Conservation (phyloP, 257 asterid species). For the Orobanche coerulescens region DNA sequence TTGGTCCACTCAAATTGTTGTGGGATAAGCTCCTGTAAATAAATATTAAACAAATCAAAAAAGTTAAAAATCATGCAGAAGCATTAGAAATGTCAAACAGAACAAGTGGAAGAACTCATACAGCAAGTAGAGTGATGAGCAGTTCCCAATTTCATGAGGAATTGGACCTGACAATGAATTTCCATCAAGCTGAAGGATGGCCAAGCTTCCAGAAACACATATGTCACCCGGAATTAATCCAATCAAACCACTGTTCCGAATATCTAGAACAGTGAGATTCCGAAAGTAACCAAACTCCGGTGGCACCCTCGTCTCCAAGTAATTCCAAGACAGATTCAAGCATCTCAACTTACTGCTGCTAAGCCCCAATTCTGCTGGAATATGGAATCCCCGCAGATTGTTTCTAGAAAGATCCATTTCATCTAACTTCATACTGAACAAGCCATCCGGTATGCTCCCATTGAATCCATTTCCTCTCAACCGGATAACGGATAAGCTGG, state of each 20-base stretch:
- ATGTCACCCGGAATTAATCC: constrained; percentile 75
- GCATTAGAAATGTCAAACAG: neutral
- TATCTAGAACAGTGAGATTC: constrained; percentile 69
- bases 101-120: constrained; percentile 35
- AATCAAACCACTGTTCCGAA: constrained; percentile 42
- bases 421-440: constrained; percentile 57
- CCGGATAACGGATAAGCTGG: constrained; percentile 39
- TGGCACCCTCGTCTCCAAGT: constrained; percentile 60
- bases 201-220: constrained; percentile 78
- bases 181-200: constrained; percentile 85
- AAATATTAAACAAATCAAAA: neutral
- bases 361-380: constrained; percentile 78
- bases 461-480: constrained; percentile 49
- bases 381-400: constrained; percentile 37
- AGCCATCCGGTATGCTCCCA: constrained; percentile 48
- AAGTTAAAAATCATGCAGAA: neutral
- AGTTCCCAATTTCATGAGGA: constrained; percentile 73
- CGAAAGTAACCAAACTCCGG: constrained; percentile 68
- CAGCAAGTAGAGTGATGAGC: constrained; percentile 78
- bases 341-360: constrained; percentile 57
- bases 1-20: constrained; percentile 57
- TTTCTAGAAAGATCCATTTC: constrained; percentile 76
- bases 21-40: constrained; percentile 87
- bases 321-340: constrained; percentile 78
- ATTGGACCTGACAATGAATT: constrained; percentile 63